Base-by-base conservation (phyloP, 805 yeast genomes). In the Candida pseudofarinosa region DNA sequence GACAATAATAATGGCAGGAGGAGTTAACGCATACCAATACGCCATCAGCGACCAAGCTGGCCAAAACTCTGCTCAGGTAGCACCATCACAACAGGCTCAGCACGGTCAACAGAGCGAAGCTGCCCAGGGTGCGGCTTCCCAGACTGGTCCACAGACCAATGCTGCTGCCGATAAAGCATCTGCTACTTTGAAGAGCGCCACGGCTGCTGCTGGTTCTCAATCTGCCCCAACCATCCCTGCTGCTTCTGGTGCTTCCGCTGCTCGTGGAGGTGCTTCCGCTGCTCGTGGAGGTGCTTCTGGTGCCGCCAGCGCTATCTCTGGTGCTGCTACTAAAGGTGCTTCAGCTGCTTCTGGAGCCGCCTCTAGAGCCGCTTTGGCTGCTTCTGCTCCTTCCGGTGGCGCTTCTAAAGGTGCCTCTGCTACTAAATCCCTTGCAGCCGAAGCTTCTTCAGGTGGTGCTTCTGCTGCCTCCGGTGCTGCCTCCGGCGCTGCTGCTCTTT, bases 1-100 rank as follows among this genome's bases (percentile, higher is more conserved):
- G 10, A n/a, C n/a, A n/a, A 23, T 23, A 23, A 6, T 7, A 23
- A 20, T n/a, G 13, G 26, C 26, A 16, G 23, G 15, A 8, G 56
- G 54, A 46, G 30, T 58, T 41, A 60, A 61, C 63, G 67, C 67
- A 39, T 56, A 59, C 41, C 48, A 63, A 31, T 60, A 43, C 54
- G 65, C 63, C 37, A 61, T 59, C 36, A 33, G 46, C 19, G 10
- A 26, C 38, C 28, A 23, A 10, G 28, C 28, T 7, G 10, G 10
- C 6, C 10, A 10, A 7, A 23, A 23, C 28, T 23, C 28, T 23
- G 10, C 10, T 23, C 28, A 42, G 40, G 23, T 30, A 28, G 28
- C 42, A 31, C 48, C 16, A 43, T 36, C 35, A 38, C 37, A 38
- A 34, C 47, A 37, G 23, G 39, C 38, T 19, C 44, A 38, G 5